phyloP scores from a whole-genome alignment of 2,329 filamentous ascomycete genomes.

The Emergomyces africanus region DNA sequence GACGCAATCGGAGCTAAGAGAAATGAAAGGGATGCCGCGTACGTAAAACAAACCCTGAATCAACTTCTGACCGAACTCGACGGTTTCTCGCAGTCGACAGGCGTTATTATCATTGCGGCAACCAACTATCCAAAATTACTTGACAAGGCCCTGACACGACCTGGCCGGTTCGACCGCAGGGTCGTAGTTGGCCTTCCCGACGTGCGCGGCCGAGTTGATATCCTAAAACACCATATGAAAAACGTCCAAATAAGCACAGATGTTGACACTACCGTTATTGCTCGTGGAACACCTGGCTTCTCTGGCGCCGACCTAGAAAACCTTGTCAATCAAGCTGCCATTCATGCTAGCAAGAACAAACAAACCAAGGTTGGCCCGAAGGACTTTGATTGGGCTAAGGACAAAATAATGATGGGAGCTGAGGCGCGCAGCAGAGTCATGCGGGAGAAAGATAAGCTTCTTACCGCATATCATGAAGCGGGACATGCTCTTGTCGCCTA shows the following conservation, averaged over 20 bases:
- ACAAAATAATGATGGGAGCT: constrained; percentile 94
- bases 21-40: constrained; percentile 83
- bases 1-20: constrained; percentile 91
- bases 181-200: constrained; percentile 82
- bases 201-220: constrained; percentile 82
- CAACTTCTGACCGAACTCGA: constrained; percentile 94
- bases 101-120: constrained; percentile 89
- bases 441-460: constrained; percentile 81
- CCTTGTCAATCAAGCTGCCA: constrained; percentile 88
- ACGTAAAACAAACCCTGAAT: constrained; percentile 95
- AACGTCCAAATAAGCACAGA: constrained; percentile 71
- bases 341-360: constrained; percentile 84
- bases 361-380: constrained; percentile 58
- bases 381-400: constrained; percentile 95
- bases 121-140: constrained; percentile 93
- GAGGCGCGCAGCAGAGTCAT: constrained; percentile 85
- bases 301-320: constrained; percentile 96
- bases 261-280: constrained; percentile 73
- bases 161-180: constrained; percentile 90
- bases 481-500: constrained; percentile 86
- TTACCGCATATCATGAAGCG: constrained; percentile 94
- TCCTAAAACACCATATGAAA: constrained; percentile 85
- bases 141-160: constrained; percentile 87
- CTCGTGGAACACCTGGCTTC: constrained; percentile 77
- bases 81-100: constrained; percentile 87